Conservation (phyloP, 2,329 filamentous ascomycete species). For the Epichloe elymi region DNA sequence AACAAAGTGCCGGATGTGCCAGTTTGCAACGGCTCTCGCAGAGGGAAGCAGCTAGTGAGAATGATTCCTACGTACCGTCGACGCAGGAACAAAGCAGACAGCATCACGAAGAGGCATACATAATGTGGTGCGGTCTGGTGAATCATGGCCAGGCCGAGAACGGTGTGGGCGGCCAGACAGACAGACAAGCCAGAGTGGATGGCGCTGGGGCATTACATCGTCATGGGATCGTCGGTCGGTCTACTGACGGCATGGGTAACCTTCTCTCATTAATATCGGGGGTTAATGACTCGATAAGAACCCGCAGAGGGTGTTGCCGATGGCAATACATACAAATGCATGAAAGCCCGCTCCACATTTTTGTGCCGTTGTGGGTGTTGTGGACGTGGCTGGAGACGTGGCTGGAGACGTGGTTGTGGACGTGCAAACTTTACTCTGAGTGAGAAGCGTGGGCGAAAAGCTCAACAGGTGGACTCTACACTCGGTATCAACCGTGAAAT, state of each 20-base stretch:
- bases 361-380: neutral
- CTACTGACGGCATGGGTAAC: no score
- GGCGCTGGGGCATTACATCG: neutral
- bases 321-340: no score
- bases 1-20: no score
- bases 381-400: no score
- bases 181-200: neutral
- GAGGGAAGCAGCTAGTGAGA: neutral
- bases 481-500: neutral
- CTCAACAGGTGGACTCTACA: neutral
- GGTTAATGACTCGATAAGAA: no score
- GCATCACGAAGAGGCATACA: neutral
- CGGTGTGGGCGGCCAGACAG: neutral
- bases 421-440: neutral
- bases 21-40: neutral
- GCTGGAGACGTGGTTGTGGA: no score
- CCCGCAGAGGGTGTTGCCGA: neutral
- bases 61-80: neutral
- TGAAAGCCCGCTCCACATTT: neutral
- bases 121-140: neutral
- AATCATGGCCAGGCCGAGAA: conserved; percentile 1
- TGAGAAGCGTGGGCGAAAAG: no score
- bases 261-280: no score
- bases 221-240: neutral
- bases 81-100: neutral